Evolutionary conservation across 108 stramenopile genomes (phyloP).

Genomic region (Seminavis robusta): DNA sequence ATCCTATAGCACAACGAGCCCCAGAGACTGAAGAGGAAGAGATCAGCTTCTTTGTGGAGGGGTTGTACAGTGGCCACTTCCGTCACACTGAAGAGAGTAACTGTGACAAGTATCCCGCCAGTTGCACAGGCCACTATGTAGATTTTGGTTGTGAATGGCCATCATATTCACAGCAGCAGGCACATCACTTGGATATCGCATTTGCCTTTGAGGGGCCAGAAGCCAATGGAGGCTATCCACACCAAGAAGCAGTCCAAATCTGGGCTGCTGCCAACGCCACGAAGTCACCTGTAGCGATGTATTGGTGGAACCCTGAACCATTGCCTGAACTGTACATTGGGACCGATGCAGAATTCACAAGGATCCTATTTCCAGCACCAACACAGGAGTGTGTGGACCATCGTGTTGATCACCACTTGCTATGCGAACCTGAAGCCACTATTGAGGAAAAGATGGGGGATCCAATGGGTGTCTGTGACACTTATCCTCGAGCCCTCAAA

Average conservation of each 20-base stretch:
- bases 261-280: slow-evolving; percentile 15
- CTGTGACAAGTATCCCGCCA: slow-evolving; percentile 13
- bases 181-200: slow-evolving; percentile 6
- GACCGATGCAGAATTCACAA: slow-evolving; percentile 25
- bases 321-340: slow-evolving; percentile 12
- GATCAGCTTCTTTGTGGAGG: slow-evolving; percentile 5
- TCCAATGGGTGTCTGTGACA: slow-evolving; percentile 23
- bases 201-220: slow-evolving; percentile 1
- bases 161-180: not conserved
- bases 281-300: slow-evolving; percentile 8
- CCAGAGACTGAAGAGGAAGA: slow-evolving; percentile 7
- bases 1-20: slow-evolving; percentile 10
- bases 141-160: slow-evolving; percentile 18
- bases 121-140: slow-evolving; percentile 29
- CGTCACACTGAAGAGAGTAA: slow-evolving; percentile 33
- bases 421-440: slow-evolving; percentile 11
- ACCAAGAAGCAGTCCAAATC: slow-evolving; percentile 3
- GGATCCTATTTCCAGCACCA: slow-evolving; percentile 13
- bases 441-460: slow-evolving; percentile 10
- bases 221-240: slow-evolving; percentile 6
- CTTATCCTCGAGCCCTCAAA: not conserved
- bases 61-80: slow-evolving; percentile 34
- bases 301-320: slow-evolving; percentile 26
- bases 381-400: slow-evolving; percentile 16
- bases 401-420: not conserved